Percentiles rank a stretch among this genome's conserved stretches.
Evolutionary conservation across 257 asterid species (phyloP).

Genomic region (Solanum virginianum): DNA sequence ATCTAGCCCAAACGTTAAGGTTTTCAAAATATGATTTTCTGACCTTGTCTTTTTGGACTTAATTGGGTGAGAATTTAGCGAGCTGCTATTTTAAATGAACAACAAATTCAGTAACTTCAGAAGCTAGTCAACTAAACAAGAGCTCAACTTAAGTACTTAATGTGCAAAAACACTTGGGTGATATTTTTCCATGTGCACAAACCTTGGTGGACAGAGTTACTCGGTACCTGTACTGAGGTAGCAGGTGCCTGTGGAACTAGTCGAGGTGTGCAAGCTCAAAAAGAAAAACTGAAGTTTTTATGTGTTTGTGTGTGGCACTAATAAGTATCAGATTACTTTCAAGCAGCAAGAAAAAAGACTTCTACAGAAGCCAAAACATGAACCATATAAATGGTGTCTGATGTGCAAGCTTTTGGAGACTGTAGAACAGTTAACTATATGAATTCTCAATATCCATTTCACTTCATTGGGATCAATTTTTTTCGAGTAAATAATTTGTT

Average conservation of each 20-base stretch:
- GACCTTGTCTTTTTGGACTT: not conserved
- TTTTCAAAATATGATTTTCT: not conserved
- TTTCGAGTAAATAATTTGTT: not conserved
- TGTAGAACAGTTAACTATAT: not conserved
- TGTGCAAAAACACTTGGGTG: not conserved
- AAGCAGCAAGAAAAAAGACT: not conserved
- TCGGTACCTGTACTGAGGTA: not conserved
- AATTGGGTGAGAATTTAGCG: not conserved
- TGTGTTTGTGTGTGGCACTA: not conserved
- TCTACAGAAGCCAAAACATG: not conserved
- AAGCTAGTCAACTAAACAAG: not conserved
- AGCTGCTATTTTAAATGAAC: not conserved
- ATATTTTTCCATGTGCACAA: not conserved
- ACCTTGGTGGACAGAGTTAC: not conserved
- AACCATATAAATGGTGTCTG: not conserved
- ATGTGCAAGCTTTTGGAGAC: not conserved
- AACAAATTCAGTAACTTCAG: not conserved
- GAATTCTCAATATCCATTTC: not conserved
- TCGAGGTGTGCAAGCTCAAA: not conserved
- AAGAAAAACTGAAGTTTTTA: not conserved
- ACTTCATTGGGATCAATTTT: not conserved
- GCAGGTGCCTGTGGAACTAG: not conserved
- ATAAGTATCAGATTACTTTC: not conserved
- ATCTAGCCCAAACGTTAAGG: accelerated
- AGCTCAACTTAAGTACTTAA: not conserved